Conservation (phyloP, 1,284 basidiomycete species). For the Porodaedalea pini region DNA sequence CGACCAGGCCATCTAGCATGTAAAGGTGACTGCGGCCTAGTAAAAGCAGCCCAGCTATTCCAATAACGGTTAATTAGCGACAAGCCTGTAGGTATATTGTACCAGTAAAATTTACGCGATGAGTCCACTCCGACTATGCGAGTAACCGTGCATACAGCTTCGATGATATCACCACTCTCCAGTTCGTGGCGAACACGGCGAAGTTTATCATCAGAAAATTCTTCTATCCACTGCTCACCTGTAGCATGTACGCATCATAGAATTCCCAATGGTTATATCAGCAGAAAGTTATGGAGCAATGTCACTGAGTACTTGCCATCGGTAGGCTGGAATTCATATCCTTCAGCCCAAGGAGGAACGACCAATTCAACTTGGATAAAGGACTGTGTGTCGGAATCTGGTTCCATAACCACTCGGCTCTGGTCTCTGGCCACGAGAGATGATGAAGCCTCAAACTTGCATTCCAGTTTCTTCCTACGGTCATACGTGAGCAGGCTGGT, state of each 20-base stretch:
- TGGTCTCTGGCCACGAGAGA: slow-evolving; percentile 47
- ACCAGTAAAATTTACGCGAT: slow-evolving; percentile 54
- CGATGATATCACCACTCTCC: slow-evolving; percentile 87
- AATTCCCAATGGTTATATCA: background rate
- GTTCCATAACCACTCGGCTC: slow-evolving; percentile 54
- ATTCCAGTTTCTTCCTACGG: slow-evolving; percentile 69
- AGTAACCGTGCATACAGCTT: slow-evolving; percentile 84
- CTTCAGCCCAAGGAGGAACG: slow-evolving; percentile 75
- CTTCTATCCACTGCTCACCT: slow-evolving; percentile 62
- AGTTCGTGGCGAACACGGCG: slow-evolving; percentile 79
- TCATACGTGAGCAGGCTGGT: background rate
- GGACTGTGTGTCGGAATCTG: slow-evolving; percentile 58
- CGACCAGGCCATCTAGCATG: slow-evolving; percentile 90
- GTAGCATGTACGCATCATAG: slow-evolving; percentile 1
- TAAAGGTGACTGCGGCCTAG: slow-evolving; percentile 84
- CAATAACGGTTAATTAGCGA: slow-evolving; percentile 7
- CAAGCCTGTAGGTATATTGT: slow-evolving; percentile 1
- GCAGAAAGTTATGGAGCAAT: slow-evolving; percentile 27
- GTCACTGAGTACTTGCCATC: slow-evolving; percentile 50
- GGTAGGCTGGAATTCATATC: slow-evolving; percentile 67
- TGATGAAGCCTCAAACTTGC: slow-evolving; percentile 47
- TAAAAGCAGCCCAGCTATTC: slow-evolving; percentile 79
- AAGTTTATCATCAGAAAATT: slow-evolving; percentile 74
- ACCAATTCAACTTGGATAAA: slow-evolving; percentile 51
- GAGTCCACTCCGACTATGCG: slow-evolving; percentile 86